Conservation (phyloP, 768 basidiomycete genomes). For the Mycena rebaudengoi region DNA sequence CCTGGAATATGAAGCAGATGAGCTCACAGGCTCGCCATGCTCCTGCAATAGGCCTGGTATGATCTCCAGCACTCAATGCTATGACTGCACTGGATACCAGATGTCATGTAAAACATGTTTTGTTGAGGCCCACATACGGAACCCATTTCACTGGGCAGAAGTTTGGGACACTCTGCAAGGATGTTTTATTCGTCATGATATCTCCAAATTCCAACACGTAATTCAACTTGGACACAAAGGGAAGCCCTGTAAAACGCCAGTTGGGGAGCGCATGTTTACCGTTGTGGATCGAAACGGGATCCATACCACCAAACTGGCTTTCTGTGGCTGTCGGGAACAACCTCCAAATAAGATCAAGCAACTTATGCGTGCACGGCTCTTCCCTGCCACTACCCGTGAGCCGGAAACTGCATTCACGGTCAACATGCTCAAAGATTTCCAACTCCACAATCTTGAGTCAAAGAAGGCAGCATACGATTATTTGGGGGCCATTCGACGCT, state of each 20-base stretch:
- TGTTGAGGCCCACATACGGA: neutral
- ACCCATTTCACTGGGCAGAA: slow-evolving; percentile 17
- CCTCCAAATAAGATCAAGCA: too few species aligned
- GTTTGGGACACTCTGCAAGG: neutral
- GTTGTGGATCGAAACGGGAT: too few species aligned
- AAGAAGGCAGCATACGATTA: slow-evolving; percentile 34
- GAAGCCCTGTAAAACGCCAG: too few species aligned
- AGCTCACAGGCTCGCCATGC: neutral
- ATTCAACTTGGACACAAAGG: too few species aligned
- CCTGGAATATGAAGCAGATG: neutral
- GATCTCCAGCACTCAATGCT: neutral
- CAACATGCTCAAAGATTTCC: neutral
- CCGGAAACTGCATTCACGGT: too few species aligned
- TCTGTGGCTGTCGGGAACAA: too few species aligned
- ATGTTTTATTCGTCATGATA: neutral
- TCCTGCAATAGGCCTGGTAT: neutral
- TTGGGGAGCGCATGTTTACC: too few species aligned
- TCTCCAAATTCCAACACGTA: too few species aligned
- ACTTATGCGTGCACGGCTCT: too few species aligned
- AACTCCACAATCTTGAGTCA: too few species aligned
- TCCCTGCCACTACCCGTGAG: too few species aligned
- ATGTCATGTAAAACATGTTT: neutral
- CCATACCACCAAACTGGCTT: too few species aligned
- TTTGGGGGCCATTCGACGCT: slow-evolving; percentile 27
- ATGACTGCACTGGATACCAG: neutral